These are phyloP conservation scores for Malassezia yamatoensis DNA, from an alignment of 1,284 basidiomycete genomes.

Conservation along the genomic window DNA sequence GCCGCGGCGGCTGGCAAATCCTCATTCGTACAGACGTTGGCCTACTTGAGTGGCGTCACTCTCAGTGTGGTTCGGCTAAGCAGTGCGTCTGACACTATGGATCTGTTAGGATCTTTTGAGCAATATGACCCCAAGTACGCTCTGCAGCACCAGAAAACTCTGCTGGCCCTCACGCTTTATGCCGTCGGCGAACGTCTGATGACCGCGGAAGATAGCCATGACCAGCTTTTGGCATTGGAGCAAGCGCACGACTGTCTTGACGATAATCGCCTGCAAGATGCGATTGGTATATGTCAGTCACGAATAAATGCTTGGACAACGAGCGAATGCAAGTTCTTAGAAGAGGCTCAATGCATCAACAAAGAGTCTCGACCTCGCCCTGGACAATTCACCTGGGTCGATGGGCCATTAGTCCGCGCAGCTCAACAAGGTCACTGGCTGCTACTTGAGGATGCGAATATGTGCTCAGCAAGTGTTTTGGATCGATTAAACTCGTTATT, in stretches of 20 bases:
- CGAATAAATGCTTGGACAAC: neutral
- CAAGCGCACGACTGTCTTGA: neutral
- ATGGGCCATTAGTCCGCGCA: constrained; percentile 82
- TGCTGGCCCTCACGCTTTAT: neutral
- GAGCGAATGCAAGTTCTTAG: neutral
- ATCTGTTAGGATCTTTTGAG: constrained; percentile 91
- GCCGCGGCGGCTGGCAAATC: constrained; percentile 70
- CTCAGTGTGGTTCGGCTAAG: constrained; percentile 72
- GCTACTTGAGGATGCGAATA: constrained; percentile 82
- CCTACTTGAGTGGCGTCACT: constrained; percentile 60
- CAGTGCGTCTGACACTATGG: constrained; percentile 79
- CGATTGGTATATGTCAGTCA: neutral
- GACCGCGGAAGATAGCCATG: neutral
- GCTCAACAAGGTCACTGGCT: constrained; percentile 82
- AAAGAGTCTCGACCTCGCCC: neutral
- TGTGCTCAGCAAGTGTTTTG: constrained; percentile 87
- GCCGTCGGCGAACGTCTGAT: neutral
- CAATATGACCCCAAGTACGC: constrained; percentile 53
- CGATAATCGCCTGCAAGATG: neutral
- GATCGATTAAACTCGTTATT: constrained; percentile 95
- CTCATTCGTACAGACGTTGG: constrained; percentile 61
- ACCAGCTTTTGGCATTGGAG: neutral
- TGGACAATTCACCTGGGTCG: constrained; percentile 84
- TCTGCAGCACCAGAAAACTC: neutral
- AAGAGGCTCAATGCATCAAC: neutral